phyloP scores from a whole-genome alignment of 2,329 filamentous ascomycete species.

The Zasmidium citrigriseum region DNA sequence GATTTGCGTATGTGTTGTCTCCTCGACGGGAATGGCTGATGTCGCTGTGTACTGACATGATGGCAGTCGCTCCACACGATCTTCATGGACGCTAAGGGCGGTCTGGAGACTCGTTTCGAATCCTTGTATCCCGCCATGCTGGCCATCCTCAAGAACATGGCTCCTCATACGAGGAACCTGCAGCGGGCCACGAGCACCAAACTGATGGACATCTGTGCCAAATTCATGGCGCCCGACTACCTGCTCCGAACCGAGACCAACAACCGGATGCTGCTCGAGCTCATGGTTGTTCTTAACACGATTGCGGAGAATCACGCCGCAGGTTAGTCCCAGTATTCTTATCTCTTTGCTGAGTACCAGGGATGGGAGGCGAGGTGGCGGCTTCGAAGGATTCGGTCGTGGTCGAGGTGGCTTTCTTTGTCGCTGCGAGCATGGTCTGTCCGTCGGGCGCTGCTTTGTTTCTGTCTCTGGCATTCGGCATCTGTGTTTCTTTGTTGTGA shows the following conservation, averaged over 20 bases:
- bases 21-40: conserved; percentile 26
- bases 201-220: conserved; percentile 82
- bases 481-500: background rate
- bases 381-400: background rate
- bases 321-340: conserved; percentile 25
- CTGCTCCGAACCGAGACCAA: conserved; percentile 91
- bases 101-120: conserved; percentile 62
- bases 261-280: conserved; percentile 73
- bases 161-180: conserved; percentile 78
- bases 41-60: conserved; percentile 10
- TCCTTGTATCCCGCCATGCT: conserved; percentile 90
- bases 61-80: conserved; percentile 81
- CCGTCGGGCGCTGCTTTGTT: background rate
- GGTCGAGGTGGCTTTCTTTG: conserved; percentile 3
- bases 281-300: conserved; percentile 86
- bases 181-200: conserved; percentile 75
- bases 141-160: conserved; percentile 90
- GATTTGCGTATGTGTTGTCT: conserved; percentile 67
- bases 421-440: background rate
- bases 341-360: background rate
- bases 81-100: conserved; percentile 84
- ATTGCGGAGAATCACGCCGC: conserved; percentile 77
- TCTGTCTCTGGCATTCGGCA: background rate
- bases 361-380: background rate
- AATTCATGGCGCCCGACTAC: conserved; percentile 92